A percentile compares a stretch with the other conserved stretches of the same genome.
Conservation (phyloP, 805 yeast genomes). For the Debaryomyces prosopidis region DNA sequence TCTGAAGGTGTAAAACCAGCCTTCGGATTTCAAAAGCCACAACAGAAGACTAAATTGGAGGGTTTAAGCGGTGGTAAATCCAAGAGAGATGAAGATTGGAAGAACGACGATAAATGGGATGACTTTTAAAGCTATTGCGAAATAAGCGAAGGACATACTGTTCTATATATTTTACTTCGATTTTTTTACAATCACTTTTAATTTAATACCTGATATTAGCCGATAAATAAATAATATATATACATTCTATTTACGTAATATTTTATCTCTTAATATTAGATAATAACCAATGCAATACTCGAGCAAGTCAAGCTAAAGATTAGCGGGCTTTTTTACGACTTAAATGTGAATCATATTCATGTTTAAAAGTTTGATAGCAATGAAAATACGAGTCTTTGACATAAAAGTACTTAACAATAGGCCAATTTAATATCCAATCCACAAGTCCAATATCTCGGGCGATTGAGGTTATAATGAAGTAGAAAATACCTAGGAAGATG, state of each 20-base stretch:
- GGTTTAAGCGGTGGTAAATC: constrained; percentile 43
- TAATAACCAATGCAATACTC: no score
- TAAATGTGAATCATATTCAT: constrained; percentile 38
- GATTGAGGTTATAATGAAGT: constrained; percentile 53
- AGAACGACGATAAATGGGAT: constrained; percentile 64
- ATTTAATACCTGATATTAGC: no score
- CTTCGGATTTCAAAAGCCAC: constrained; percentile 63
- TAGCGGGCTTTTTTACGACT: neutral
- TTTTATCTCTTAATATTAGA: no score
- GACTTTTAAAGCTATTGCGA: constrained; percentile 42
- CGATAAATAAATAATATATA: no score
- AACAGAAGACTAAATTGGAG: constrained; percentile 55
- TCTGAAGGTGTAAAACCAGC: constrained; percentile 54
- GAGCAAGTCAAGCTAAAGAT: no score
- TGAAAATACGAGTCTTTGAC: constrained; percentile 62
- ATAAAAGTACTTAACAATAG: constrained; percentile 49
- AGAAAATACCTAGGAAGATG: constrained; percentile 52
- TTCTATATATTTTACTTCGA: no score
- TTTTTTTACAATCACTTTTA: no score
- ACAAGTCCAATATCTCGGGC: constrained; percentile 68
- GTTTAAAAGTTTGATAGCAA: constrained; percentile 45
- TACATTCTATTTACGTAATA: no score
- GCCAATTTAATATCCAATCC: constrained; percentile 62
- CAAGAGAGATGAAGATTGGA: constrained; percentile 38
- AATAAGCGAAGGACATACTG: no score